Conservation (phyloP, 768 basidiomycete species). For the Dioszegia hungarica region DNA sequence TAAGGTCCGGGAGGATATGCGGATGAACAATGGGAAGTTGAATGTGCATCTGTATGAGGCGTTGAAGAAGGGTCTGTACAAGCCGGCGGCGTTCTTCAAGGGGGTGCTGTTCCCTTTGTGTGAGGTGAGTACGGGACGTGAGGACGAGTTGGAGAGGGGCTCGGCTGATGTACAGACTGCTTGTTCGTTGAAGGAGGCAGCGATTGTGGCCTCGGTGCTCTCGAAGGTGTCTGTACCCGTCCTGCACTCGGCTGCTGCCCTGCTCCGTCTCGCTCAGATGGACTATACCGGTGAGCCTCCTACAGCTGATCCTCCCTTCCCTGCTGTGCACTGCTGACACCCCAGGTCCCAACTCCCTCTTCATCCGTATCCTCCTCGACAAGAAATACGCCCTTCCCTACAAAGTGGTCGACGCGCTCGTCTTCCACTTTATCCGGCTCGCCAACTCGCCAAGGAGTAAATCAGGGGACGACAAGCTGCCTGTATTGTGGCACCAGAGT, state of each 20-base stretch:
- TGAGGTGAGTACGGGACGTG: conserved; percentile 63
- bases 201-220: conserved; percentile 86
- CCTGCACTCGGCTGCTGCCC: conserved; percentile 91
- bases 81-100: conserved; percentile 97
- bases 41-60: conserved; percentile 91
- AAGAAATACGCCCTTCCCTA: conserved; percentile 98
- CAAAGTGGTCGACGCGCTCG: conserved; percentile 93
- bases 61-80: conserved; percentile 87
- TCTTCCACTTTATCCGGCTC: conserved; percentile 96
- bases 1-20: conserved; percentile 82
- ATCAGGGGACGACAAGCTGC: conserved; percentile 68
- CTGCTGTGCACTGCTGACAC: too few species aligned
- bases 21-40: conserved; percentile 70
- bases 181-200: conserved; percentile 88
- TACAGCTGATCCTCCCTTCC: too few species aligned
- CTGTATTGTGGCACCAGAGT: conserved; percentile 98
- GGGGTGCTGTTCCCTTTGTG: conserved; percentile 93
- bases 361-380: conserved; percentile 92
- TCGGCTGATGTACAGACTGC: conserved; percentile 54
- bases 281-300: conserved; percentile 72
- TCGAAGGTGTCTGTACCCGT: conserved; percentile 88
- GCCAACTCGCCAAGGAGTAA: conserved; percentile 73
- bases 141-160: background rate
- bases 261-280: conserved; percentile 90
- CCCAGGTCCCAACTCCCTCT: conserved; percentile 82